Evolutionary conservation across 2,329 filamentous ascomycete species (phyloP).

Genomic region (Beauveria australis): DNA sequence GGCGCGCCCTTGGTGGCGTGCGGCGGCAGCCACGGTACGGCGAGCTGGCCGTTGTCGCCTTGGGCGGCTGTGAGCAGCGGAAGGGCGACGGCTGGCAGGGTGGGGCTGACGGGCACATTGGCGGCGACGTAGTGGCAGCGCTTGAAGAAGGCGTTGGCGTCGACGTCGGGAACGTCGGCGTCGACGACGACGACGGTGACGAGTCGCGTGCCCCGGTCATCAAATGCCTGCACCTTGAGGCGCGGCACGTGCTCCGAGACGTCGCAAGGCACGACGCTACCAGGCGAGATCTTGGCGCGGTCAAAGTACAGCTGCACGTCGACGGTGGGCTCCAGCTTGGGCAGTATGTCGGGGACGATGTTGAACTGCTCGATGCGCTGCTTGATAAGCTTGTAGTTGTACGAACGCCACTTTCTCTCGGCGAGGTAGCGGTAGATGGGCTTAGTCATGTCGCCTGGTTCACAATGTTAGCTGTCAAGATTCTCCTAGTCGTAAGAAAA

Average conservation of each 20-base stretch:
- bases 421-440: conserved; percentile 91
- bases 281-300: conserved; percentile 60
- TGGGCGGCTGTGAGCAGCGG: conserved; percentile 34
- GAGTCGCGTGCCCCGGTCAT: conserved; percentile 70
- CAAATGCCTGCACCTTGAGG: conserved; percentile 78
- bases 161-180: conserved; percentile 76
- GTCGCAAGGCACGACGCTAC: conserved; percentile 67
- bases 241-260: conserved; percentile 67
- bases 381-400: conserved; percentile 68
- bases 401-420: conserved; percentile 77
- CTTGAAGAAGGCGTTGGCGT: conserved; percentile 66
- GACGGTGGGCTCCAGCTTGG: conserved; percentile 66
- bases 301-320: conserved; percentile 80
- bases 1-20: conserved; percentile 83
- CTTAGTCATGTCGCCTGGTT: conserved; percentile 82
- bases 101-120: conserved; percentile 47
- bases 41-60: conserved; percentile 34
- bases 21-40: conserved; percentile 75
- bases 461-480: background rate
- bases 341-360: conserved; percentile 81
- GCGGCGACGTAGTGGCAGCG: conserved; percentile 82
- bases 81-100: conserved; percentile 56
- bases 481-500: too few species aligned
- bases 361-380: conserved; percentile 84
- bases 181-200: conserved; percentile 83